Evolutionary conservation across 345 rosid genomes (phyloP), one percentile per base, ranked within the genome.

Genomic region (Orychophragmus violaceus): DNA sequence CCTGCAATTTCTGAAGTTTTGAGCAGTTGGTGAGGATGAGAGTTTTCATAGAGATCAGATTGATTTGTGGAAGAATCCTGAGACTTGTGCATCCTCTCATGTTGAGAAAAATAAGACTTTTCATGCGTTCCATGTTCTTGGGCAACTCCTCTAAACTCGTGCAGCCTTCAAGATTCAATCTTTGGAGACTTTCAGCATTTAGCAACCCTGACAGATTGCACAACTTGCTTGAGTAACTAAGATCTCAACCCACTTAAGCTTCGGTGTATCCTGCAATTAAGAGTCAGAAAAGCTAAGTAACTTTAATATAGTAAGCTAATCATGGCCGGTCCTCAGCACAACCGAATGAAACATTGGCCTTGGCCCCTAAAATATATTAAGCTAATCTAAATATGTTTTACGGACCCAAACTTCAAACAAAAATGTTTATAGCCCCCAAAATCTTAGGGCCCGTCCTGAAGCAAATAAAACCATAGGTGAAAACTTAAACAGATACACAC

Each of bases 111-210:
- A 44, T 19, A 3, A 80, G 75, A 14, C 55, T 41, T 29, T 59
- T 12, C 60, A 68, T 68, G 16, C 16, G 2, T 12, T 36, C 4
- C 41, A 36, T 36, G n/a, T 14, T 6, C 16, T 12, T 36, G 6
- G 45, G 45, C 45, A 59, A 19, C 22, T 46, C 61, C 36, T 12
- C 3, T 51, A 78, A 61, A 32, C 66, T 62, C 16, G 7, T 49
- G 70, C 85, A 81, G 0, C 62, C 64, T 25, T 46, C 52, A 46
- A 82, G 70, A 19, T 32, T 5, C 9, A 78, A n/a, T 28, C 60
- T 59, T 48, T 61, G 72, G 58, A 82, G 62, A 16, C 46, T 68
- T 28, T 22, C 14, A 12, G 78, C 77, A 36, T 57, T 11, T 33
- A 64, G 64, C 3, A 74, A 49, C 44, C 76, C 71, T 35, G 76